These are phyloP conservation scores for Elsinoe batatas DNA, from an alignment of 2,329 filamentous ascomycete genomes.

Conservation along the genomic window DNA sequence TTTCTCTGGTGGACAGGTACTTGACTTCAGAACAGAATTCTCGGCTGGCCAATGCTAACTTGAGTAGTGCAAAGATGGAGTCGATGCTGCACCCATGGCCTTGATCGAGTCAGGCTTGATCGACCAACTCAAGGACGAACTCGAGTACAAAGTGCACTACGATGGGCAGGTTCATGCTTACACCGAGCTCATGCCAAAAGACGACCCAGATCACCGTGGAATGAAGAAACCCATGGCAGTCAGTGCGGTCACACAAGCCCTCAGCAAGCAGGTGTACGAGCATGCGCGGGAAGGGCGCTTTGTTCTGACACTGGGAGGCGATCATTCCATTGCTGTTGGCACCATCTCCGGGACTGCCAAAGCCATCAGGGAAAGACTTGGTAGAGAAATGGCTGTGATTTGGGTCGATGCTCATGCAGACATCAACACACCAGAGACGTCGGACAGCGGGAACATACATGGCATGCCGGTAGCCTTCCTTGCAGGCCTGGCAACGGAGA, in stretches of 20 bases:
- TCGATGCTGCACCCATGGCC: conserved; percentile 81
- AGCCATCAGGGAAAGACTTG: conserved; percentile 73
- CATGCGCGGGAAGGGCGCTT: conserved; percentile 76
- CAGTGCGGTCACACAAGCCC: conserved; percentile 69
- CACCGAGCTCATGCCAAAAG: conserved; percentile 57
- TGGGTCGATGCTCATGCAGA: conserved; percentile 98
- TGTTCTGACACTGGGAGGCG: conserved; percentile 86
- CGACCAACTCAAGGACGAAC: conserved; percentile 68
- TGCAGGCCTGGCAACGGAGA: conserved; percentile 70
- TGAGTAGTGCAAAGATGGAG: conserved; percentile 73
- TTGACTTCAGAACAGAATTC: neutral
- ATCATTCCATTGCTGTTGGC: conserved; percentile 94
- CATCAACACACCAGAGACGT: conserved; percentile 92
- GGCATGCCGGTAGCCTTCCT: conserved; percentile 95
- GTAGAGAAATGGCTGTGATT: conserved; percentile 81
- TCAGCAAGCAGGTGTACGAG: conserved; percentile 76
- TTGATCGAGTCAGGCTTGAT: conserved; percentile 84
- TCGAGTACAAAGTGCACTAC: conserved; percentile 80
- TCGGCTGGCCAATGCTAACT: conserved; percentile 12
- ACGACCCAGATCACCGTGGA: conserved; percentile 69
- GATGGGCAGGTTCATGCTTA: conserved; percentile 77
- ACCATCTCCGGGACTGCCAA: conserved; percentile 80
- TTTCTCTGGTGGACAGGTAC: conserved; percentile 91
- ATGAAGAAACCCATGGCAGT: conserved; percentile 93
- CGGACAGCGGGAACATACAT: conserved; percentile 86